Base-by-base conservation (phyloP, 2,329 filamentous ascomycete species). In the Penicillium aurantiogriseum region DNA sequence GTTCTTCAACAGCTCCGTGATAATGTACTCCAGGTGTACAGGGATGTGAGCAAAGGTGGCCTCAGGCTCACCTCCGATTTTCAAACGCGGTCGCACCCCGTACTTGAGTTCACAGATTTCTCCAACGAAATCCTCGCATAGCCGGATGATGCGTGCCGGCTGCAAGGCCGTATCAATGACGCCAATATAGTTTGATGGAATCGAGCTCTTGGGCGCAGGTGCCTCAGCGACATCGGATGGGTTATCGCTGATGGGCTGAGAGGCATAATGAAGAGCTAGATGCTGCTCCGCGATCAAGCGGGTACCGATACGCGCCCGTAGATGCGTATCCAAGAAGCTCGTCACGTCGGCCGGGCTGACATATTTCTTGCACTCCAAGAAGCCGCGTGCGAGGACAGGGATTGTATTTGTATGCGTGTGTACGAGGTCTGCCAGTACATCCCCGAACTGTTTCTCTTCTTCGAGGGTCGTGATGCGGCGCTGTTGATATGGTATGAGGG, bases 51-150 rank as follows among this genome's bases (percentile, higher is more conserved):
- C 92, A 70, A 99, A 96, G 0, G 87, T 88, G n/a, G 92, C 91
- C 51, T 89, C 87, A 0, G 89, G 87, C 71, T 95, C 88, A 63
- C 94, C 94, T 64, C 92, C 89, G 67, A 99, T 88, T 46, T 88
- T 78, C 68, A 96, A 83, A 2, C 82, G 83, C 0, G 94, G 94
- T 0, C 94, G 85, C 1, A 95, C 86, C 51, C 94, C 94, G 70
- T 99, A 99, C 61, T 94, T 93, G 36, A 97, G 83, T 79, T 97
- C 94, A 78, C 93, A 97, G 60, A 97, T 96, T 70, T 97, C 94
- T 39, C 90, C 91, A 0, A 99, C 94, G 60, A 94, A 95, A 58
- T 88, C 87, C 51, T 92, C 92, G 75, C 93, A 97, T 7, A 85
- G 84, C 65, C 92, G 87, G 43, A 97, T 85, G 42, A 93, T 90